Conservation (phyloP, 306 rosid species). For the Acacia acuminata region DNA sequence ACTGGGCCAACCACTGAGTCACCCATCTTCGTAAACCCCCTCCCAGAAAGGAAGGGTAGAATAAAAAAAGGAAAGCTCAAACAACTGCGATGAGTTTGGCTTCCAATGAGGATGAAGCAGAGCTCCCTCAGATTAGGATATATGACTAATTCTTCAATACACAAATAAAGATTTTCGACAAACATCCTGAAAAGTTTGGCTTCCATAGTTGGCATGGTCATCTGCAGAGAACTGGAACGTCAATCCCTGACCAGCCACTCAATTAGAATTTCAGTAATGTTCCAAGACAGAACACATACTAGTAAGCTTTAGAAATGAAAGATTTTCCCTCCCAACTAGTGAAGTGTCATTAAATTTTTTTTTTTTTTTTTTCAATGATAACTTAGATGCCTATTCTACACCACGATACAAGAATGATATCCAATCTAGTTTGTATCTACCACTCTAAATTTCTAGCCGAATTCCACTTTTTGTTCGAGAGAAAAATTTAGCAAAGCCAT, state of each 20-base stretch:
- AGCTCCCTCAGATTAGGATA: neutral
- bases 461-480: slow-evolving; percentile 73
- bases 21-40: neutral
- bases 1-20: neutral
- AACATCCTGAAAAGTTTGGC: neutral
- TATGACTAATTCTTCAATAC: neutral
- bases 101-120: neutral
- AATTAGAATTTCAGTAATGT: neutral
- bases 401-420: slow-evolving; percentile 10
- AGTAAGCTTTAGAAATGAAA: neutral
- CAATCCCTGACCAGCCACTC: neutral
- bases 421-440: slow-evolving; percentile 18
- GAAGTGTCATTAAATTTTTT: neutral
- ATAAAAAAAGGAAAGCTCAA: neutral
- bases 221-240: neutral
- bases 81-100: too few relatives aligned
- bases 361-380: neutral
- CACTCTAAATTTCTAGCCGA: slow-evolving; percentile 54
- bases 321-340: neutral
- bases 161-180: neutral
- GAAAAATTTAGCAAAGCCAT: slow-evolving; percentile 75
- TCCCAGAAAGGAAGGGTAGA: neutral
- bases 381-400: slow-evolving; percentile 20
- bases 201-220: neutral
- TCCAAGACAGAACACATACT: neutral